phyloP scores from a whole-genome alignment of 345 rosid species.

The Eucalyptus regnans region DNA sequence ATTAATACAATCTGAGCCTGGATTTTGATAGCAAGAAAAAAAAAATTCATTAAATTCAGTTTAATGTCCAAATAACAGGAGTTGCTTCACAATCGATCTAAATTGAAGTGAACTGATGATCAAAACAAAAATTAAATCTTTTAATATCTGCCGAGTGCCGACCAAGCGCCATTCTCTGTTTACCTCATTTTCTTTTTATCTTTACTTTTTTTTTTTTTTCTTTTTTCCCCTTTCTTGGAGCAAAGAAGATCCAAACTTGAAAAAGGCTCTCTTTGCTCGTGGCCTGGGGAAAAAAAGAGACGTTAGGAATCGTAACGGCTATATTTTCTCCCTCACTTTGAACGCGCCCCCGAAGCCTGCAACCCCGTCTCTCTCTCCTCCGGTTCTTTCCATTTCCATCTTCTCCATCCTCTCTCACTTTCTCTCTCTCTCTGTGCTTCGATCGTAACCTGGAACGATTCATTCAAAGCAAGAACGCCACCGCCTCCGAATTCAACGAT shows the following conservation, averaged over 20 bases:
- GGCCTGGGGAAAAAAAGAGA: neutral
- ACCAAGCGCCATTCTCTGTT: neutral
- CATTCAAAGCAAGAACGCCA: neutral
- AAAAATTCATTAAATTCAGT: neutral
- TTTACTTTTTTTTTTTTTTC: neutral
- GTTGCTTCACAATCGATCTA: neutral
- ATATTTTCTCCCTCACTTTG: constrained; percentile 1
- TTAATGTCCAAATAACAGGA: neutral
- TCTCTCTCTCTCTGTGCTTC: neutral
- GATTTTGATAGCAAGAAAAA: accelerated
- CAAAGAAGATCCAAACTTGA: neutral
- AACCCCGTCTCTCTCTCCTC: neutral
- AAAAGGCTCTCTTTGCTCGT: neutral
- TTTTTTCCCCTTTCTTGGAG: neutral
- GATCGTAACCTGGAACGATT: neutral
- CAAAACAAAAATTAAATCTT: neutral
- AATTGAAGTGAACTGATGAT: neutral
- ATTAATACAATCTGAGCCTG: neutral
- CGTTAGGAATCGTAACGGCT: constrained; percentile 42
- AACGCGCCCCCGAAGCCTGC: constrained; percentile 6
- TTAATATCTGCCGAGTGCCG: neutral
- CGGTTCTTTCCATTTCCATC: neutral
- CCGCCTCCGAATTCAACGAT: neutral
- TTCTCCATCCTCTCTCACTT: neutral
- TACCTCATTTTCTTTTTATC: neutral